Evolutionary conservation across 140 eudicot species (phyloP), one percentile per base, ranked within the genome.

Genomic region (Oenanthe javanica): DNA sequence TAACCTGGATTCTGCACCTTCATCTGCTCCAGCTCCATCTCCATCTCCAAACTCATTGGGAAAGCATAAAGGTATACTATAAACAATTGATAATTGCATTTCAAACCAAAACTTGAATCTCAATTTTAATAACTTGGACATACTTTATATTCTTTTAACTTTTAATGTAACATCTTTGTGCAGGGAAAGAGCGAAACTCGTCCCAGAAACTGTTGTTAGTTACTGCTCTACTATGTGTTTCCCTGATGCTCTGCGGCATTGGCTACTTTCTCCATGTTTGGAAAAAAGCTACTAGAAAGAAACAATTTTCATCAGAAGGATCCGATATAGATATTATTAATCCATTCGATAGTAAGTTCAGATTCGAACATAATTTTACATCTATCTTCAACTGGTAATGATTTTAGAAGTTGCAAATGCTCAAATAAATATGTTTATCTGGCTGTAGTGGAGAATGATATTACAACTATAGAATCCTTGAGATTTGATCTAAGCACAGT

Each of bases 391-490:
- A 71, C 5, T 71, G 23, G 48, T 36, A 71, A n/a, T 1, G 23
- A 42, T 42, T 18, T 5, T 18, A 71, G 12, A 38, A 40, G 7
- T 72, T 72, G 8, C 6, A 19, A 36, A 16, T 6, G 47, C 52
- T 43, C 27, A 43, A 72, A 7, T 16, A 72, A 72, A 36, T 40
- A 18, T 42, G 18, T 42, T 45, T 43, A 43, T 45, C 49, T 72
- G 55, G 38, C 55, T 72, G 55, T 9, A 72, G 77, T 45, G 48
- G 77, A 72, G 38, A 45, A 19, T 19, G 77, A 72, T 16, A 42
- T 43, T 45, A 19, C 77, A 45, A 72, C 36, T 42, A 18, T 48
- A n/a, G 77, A 72, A 72, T 19, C 77, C 51, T 72, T 72, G 77
- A 19, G 54, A 72, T 19, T 19, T n/a, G 51, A 72, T 45, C 45